Evolutionary conservation across 2,329 filamentous ascomycete genomes (phyloP).

Genomic region (Aspergillus intermedius): DNA sequence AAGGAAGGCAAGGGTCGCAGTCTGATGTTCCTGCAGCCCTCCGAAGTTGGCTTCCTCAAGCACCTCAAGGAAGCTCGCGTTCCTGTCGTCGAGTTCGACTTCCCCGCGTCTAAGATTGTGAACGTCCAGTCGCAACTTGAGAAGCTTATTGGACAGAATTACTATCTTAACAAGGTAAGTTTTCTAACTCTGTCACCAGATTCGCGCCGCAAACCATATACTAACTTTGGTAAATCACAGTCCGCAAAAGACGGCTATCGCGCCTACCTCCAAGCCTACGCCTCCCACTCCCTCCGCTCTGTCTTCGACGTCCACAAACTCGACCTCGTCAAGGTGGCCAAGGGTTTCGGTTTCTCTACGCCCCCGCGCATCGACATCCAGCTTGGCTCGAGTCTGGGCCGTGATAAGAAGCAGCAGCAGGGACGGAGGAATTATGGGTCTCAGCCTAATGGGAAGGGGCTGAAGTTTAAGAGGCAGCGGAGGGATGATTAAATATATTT

Average conservation of each 20-base stretch:
- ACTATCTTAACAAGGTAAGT: constrained; percentile 82
- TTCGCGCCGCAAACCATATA: background rate
- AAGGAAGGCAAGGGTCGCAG: constrained; percentile 76
- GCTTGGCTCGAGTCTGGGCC: constrained; percentile 67
- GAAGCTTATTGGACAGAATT: constrained; percentile 90
- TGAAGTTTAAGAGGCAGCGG: constrained; percentile 49
- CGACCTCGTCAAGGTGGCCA: constrained; percentile 76
- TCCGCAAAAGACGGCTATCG: constrained; percentile 69
- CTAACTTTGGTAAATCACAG: constrained; percentile 22
- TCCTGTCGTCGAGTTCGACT: constrained; percentile 92
- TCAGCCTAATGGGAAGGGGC: constrained; percentile 58
- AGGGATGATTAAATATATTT: constrained; percentile 23
- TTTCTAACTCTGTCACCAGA: constrained; percentile 1
- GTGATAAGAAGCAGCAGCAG: constrained; percentile 60
- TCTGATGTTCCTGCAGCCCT: constrained; percentile 87
- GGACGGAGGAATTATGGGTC: constrained; percentile 68
- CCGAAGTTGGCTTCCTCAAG: constrained; percentile 83
- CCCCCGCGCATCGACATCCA: constrained; percentile 75
- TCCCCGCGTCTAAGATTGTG: constrained; percentile 83
- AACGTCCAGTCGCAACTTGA: constrained; percentile 88
- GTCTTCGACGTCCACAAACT: constrained; percentile 79
- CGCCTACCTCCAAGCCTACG: constrained; percentile 91
- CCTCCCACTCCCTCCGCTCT: constrained; percentile 73
- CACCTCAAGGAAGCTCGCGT: constrained; percentile 88
- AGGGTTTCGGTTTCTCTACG: constrained; percentile 71